Evolutionary conservation across 805 yeast species (phyloP), one percentile per base, ranked within the genome.

Genomic region (Candida insectalens): DNA sequence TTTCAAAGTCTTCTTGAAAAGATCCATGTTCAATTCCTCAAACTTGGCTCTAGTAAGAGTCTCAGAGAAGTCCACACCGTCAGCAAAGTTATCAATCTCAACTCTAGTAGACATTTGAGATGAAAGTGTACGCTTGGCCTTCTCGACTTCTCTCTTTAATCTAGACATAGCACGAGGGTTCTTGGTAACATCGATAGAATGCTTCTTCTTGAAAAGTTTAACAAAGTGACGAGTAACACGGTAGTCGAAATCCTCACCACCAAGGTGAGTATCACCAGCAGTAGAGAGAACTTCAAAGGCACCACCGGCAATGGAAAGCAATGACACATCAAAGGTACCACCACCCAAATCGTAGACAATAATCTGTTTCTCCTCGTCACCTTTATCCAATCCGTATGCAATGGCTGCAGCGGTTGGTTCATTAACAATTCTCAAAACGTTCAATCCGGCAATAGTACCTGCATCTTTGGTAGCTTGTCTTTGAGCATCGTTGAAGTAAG

Each of bases 391-490:
- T 57, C 96, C 96, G 64, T 87, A 87, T 44, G 96, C 96, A 62
- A 87, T 84, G 36, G 96, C 96, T 47, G 96, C 96, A 30, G 96
- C 96, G 40, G 96, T 87, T 51, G 95, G 95, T 69, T 83, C 95
- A 59, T 83, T 83, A 42, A 83, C 89, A 49, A 83, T 83, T 71
- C 95, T 79, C 62, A 83, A 67, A 44, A 83, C 84, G 58, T 80
- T 83, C 57, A 83, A 69, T 51, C 95, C 95, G 32, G 94, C 94
- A 69, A 83, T 83, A 41, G 80, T 73, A 69, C 94, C 94, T 29
- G 94, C 94, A 59, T 83, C 94, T 68, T 83, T 83, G 38, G 95
- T 83, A 45, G 95, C 94, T 62, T 83, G 94, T 67, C 94, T 78
- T 67, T 83, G 95, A 41, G 94, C 89, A 65, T 83, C 94, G 59